A percentile compares a stretch with the other conserved stretches of the same genome.
Conservation (phyloP, 176 grass and related monocot species). For the Puccinellia tenuiflora region DNA sequence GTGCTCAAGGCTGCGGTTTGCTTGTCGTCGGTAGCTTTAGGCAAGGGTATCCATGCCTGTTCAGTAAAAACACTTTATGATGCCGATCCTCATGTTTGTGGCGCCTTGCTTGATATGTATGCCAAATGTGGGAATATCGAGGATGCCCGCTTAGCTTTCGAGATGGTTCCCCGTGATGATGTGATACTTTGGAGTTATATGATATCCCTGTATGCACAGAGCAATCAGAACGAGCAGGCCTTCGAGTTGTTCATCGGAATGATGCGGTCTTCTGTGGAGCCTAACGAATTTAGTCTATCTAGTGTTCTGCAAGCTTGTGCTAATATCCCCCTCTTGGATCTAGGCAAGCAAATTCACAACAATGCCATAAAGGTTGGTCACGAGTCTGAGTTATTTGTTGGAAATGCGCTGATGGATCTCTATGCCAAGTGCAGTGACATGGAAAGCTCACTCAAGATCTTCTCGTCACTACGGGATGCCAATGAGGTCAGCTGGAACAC, state of each 20-base stretch:
- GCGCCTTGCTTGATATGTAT: slow-evolving; percentile 43
- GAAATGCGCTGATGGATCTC: slow-evolving; percentile 67
- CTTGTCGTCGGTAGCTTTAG: slow-evolving; percentile 19
- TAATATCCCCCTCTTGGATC: slow-evolving; percentile 30
- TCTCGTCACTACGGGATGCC: slow-evolving; percentile 24
- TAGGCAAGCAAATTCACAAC: slow-evolving; percentile 40
- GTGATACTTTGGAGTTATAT: slow-evolving; percentile 33
- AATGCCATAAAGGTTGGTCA: slow-evolving; percentile 56
- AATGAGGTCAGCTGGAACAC: slow-evolving; percentile 87
- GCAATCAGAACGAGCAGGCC: slow-evolving; percentile 46
- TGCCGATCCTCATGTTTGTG: slow-evolving; percentile 32
- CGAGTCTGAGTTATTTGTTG: slow-evolving; percentile 62
- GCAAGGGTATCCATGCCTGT: slow-evolving; percentile 36
- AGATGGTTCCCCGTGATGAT: slow-evolving; percentile 48
- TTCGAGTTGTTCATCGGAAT: not conserved
- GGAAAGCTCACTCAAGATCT: slow-evolving; percentile 43
- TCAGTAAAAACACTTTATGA: slow-evolving; percentile 27
- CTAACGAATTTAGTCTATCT: slow-evolving; percentile 52
- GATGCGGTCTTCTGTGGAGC: slow-evolving; percentile 35
- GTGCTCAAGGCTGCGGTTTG: slow-evolving; percentile 31
- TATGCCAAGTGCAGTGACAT: slow-evolving; percentile 71
- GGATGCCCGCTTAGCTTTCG: slow-evolving; percentile 48
- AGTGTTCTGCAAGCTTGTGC: slow-evolving; percentile 48
- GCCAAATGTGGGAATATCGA: slow-evolving; percentile 47
- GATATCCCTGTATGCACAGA: slow-evolving; percentile 46